Base-by-base conservation (phyloP, 192 early-diverging fungal species). In the Kappamyces sp. region DNA sequence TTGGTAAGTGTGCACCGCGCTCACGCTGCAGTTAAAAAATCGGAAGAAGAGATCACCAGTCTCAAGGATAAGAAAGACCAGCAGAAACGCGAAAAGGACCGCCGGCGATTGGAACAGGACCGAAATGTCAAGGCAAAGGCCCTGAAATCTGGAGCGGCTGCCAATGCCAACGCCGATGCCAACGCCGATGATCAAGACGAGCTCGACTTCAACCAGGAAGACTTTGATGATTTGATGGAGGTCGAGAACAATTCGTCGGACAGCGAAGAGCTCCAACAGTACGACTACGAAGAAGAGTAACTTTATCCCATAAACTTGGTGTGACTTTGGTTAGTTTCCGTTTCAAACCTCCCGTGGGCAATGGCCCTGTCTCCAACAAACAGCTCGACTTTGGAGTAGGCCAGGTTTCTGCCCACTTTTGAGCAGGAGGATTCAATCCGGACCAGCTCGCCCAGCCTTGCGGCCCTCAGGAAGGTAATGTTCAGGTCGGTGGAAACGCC, bases 111-210 rank as follows among this genome's bases (percentile, higher is more conserved):
- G 47, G 74, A 89, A 67, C 94, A 97, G 66, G 87, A 92, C 66
- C 69, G 58, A 6, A 94, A 94, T 67, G 92, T 97, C 7, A 71
- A 78, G 66, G 73, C 80, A 49, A 96, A 93, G 68, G 77, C 87
- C 69, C 62, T 58, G 23, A 84, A 72, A 43, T 81, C 40, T 34
- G 47, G n/a, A 40, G 61, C n/a, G 40, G 12, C 50, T 6, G 32
- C 40, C 80, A 55, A 84, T 82, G 60, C 68, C 65, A 46, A 82
- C 78, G 70, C 73, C 70, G 36, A 40, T 64, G 42, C 71, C 35
- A 66, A 64, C 41, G 41, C 54, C 1, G 61, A n/a, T 9, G 54
- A 50, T 46, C 49, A 67, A 39, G 40, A 63, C 31, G 61, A 51
- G 10, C 34, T 51, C 9, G 65, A 54, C 2, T 64, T 48, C 40